These are phyloP conservation scores for Eucalyptus erythrocorys DNA, from an alignment of 345 rosid genomes.

Conservation along the genomic window DNA sequence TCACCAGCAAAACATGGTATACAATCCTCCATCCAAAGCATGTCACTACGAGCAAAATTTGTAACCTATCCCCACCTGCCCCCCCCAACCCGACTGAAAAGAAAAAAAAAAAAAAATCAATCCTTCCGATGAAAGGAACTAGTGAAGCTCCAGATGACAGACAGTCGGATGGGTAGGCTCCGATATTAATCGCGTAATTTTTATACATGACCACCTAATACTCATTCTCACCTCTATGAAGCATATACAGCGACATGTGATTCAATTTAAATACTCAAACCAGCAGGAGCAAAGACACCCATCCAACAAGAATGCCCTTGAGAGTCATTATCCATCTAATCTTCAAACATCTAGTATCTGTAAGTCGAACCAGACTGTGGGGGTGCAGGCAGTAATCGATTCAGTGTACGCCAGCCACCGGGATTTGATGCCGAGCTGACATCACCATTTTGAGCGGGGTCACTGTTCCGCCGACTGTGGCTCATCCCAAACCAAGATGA, in stretches of 20 bases:
- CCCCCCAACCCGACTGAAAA: neutral
- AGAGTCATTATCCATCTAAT: neutral
- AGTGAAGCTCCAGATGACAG: neutral
- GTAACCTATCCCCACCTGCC: neutral
- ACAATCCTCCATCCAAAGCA: neutral
- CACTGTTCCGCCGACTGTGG: slow-evolving; percentile 62
- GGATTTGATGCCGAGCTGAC: slow-evolving; percentile 28
- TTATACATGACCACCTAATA: neutral
- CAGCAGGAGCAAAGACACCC: neutral
- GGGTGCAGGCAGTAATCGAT: slow-evolving; percentile 79
- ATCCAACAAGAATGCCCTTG: neutral
- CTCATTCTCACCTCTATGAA: neutral
- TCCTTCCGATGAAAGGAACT: neutral
- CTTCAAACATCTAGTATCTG: slow-evolving; percentile 11
- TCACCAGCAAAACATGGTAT: neutral
- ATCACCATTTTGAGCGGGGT: slow-evolving; percentile 74
- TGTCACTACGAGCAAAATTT: neutral
- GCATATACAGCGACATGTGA: neutral
- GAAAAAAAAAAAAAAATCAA: neutral
- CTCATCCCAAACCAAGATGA: slow-evolving; percentile 31
- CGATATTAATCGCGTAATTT: neutral
- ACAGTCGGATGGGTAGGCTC: neutral
- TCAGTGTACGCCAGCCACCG: slow-evolving; percentile 68
- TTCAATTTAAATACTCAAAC: neutral
- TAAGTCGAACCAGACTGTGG: slow-evolving; percentile 51